phyloP scores from a whole-genome alignment of 1,284 basidiomycete genomes.

The Tilletia caries region DNA sequence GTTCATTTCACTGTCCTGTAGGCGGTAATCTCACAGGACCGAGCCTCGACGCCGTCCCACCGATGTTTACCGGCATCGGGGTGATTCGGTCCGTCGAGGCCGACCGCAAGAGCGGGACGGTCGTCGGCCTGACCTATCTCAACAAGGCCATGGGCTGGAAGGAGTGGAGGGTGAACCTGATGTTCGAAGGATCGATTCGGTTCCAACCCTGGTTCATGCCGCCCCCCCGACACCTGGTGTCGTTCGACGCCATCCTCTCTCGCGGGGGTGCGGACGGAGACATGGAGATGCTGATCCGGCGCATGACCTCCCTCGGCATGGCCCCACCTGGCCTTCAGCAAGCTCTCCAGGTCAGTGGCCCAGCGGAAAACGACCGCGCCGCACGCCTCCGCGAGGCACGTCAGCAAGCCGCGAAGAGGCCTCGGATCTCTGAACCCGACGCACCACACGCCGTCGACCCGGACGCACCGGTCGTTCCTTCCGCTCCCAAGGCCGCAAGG shows the following conservation, averaged over 20 bases:
- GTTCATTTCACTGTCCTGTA: neutral
- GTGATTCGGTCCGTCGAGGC: neutral
- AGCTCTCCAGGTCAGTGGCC: too few relatives aligned
- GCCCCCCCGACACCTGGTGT: neutral
- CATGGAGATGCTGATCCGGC: neutral
- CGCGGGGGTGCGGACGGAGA: neutral
- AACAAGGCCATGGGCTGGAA: neutral
- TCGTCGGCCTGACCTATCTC: neutral
- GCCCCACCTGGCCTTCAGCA: too few relatives aligned
- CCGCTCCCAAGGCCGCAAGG: too few relatives aligned
- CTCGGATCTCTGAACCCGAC: too few relatives aligned
- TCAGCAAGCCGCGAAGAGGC: too few relatives aligned
- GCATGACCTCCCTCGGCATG: neutral
- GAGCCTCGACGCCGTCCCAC: neutral
- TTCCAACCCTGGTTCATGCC: neutral
- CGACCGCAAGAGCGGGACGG: neutral
- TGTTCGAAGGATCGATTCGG: neutral
- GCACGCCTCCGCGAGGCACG: too few relatives aligned
- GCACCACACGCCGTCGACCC: too few relatives aligned
- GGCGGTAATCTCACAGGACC: neutral
- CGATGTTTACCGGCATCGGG: neutral
- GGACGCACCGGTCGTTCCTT: too few relatives aligned
- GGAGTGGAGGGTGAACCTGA: neutral
- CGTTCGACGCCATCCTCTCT: neutral
- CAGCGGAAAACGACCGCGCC: too few relatives aligned